A percentile compares a stretch with the other conserved stretches of the same genome.
Evolutionary conservation across 164 flowering plant species (phyloP).

Genomic region (Saururus chinensis): DNA sequence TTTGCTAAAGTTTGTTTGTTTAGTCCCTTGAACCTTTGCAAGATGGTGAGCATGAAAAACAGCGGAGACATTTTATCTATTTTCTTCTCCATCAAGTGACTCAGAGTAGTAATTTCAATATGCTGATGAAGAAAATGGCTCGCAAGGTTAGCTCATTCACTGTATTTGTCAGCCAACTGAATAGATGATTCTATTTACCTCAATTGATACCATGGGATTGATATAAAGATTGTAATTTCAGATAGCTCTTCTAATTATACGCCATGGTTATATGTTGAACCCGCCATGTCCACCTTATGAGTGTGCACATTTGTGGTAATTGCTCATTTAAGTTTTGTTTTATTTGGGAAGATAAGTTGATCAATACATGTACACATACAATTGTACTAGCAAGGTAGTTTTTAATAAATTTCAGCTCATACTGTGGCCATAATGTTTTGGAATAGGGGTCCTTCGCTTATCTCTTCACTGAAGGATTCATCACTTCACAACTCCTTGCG

Average conservation of each 20-base stretch:
- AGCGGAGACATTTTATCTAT: constrained; percentile 76
- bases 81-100: constrained; percentile 94
- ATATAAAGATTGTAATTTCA: constrained; percentile 30
- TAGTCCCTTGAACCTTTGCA: constrained; percentile 96
- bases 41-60: constrained; percentile 94
- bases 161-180: not conserved
- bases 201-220: not conserved
- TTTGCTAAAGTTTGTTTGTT: not conserved
- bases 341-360: not conserved
- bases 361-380: not conserved
- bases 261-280: constrained; percentile 81
- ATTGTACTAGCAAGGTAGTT: not conserved
- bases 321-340: constrained; percentile 9
- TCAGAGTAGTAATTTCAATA: constrained; percentile 85
- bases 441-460: constrained; percentile 84
- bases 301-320: constrained; percentile 93
- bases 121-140: constrained; percentile 68
- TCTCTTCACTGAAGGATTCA: constrained; percentile 68
- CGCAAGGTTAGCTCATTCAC: constrained; percentile 53
- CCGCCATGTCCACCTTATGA: constrained; percentile 97
- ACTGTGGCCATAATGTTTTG: not conserved
- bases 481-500: constrained; percentile 73
- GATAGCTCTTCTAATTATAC: constrained; percentile 80
- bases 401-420: not conserved
- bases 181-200: too few species aligned